phyloP scores from a whole-genome alignment of 1,284 basidiomycete genomes.

The Malassezia caprae region DNA sequence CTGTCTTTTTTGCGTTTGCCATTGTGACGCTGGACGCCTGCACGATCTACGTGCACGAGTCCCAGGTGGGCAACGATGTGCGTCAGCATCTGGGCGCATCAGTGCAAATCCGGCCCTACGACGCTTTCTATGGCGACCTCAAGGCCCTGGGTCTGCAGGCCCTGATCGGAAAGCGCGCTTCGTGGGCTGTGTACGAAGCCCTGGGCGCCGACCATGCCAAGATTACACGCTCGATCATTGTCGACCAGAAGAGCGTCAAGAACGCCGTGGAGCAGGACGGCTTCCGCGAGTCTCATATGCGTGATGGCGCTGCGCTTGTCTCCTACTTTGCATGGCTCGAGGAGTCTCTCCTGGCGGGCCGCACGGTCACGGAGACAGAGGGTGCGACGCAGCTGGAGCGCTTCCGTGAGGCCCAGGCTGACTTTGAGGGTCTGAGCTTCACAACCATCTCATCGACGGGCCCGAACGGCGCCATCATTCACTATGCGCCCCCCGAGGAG shows the following conservation, averaged over 20 bases:
- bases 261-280: slow-evolving; percentile 76
- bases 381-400: slow-evolving; percentile 69
- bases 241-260: slow-evolving; percentile 79
- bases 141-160: slow-evolving; percentile 23
- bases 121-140: slow-evolving; percentile 38
- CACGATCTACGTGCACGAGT: slow-evolving; percentile 63
- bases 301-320: slow-evolving; percentile 82
- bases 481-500: slow-evolving; percentile 71
- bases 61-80: slow-evolving; percentile 58
- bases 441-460: slow-evolving; percentile 79
- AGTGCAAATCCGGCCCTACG: slow-evolving; percentile 64
- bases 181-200: slow-evolving; percentile 41
- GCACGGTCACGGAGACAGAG: slow-evolving; percentile 67
- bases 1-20: slow-evolving; percentile 88
- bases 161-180: slow-evolving; percentile 40
- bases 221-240: slow-evolving; percentile 54
- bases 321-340: slow-evolving; percentile 78
- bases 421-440: slow-evolving; percentile 82
- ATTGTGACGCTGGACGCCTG: slow-evolving; percentile 61
- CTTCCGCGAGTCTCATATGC: slow-evolving; percentile 75
- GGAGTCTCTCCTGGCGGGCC: slow-evolving; percentile 61
- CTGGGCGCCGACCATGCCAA: slow-evolving; percentile 33
- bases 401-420: slow-evolving; percentile 65
- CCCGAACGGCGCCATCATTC: slow-evolving; percentile 85
- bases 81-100: slow-evolving; percentile 55